These are phyloP conservation scores for Polygonum maritimum DNA, from an alignment of 148 eudicot species.

Conservation along the genomic window DNA sequence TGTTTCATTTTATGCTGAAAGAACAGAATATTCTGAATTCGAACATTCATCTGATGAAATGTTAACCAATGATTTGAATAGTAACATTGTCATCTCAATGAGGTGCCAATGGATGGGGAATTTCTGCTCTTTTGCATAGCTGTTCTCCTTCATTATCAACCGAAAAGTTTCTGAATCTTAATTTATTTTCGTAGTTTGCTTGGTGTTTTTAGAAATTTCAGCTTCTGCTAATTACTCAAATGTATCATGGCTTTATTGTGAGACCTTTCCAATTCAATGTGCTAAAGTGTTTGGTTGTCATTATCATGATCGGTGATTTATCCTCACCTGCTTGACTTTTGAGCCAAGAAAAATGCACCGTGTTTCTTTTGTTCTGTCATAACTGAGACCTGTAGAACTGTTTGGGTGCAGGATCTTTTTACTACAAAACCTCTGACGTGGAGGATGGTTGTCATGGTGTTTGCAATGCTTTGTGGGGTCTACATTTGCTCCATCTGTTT, in stretches of 20 bases:
- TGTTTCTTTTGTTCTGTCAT: background rate
- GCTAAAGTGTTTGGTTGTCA: background rate
- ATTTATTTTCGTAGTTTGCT: background rate
- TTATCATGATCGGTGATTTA: background rate
- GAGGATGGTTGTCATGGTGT: constrained; percentile 47
- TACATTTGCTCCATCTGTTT: constrained; percentile 49
- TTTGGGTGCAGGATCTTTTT: constrained; percentile 42
- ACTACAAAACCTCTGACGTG: constrained; percentile 41
- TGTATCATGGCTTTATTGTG: background rate
- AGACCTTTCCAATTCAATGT: background rate
- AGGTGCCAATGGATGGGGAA: too few relatives aligned
- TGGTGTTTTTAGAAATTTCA: constrained; percentile 2
- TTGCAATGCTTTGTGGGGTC: constrained; percentile 56
- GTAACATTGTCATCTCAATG: too few relatives aligned
- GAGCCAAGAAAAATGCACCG: background rate
- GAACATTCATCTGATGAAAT: too few relatives aligned
- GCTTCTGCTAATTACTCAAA: background rate
- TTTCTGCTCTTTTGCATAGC: too few relatives aligned
- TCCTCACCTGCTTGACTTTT: background rate
- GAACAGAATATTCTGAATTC: too few relatives aligned
- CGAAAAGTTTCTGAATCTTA: background rate
- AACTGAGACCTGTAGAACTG: background rate
- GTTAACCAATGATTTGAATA: too few relatives aligned
- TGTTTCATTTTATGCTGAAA: too few relatives aligned
- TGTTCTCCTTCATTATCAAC: too few relatives aligned